A percentile compares a stretch with the other conserved stretches of the same genome.
Conservation (phyloP, 192 early-diverging fungal species). For the Dissophora globulifera region DNA sequence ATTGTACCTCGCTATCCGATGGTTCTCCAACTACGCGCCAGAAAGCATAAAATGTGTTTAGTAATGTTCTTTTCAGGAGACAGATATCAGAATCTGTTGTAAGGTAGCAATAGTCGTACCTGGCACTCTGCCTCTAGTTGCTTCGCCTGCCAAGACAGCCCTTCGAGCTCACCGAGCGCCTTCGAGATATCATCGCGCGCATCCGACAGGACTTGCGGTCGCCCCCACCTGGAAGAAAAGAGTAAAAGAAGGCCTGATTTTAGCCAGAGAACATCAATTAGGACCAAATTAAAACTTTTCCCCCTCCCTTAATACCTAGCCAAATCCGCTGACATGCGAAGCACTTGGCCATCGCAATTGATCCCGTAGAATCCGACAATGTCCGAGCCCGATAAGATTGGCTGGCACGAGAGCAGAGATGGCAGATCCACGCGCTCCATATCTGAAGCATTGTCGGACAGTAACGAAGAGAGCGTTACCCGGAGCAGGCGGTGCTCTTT, state of each 20-base stretch:
- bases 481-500: constrained; percentile 1
- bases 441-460: not conserved
- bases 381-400: not conserved
- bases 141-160: constrained; percentile 19
- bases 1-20: constrained; percentile 16
- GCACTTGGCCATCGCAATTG: constrained; percentile 13
- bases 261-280: not conserved
- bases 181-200: constrained; percentile 17
- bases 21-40: constrained; percentile 21
- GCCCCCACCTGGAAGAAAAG: not conserved
- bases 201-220: not conserved
- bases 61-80: no score
- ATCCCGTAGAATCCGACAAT: constrained; percentile 16
- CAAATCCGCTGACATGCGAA: constrained; percentile 13
- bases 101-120: no score
- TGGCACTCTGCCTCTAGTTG: constrained; percentile 18
- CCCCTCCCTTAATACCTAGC: not conserved
- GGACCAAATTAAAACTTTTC: not conserved
- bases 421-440: constrained; percentile 17
- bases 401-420: not conserved
- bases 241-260: no score
- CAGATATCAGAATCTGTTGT: no score
- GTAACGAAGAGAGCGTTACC: not conserved
- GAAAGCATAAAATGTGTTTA: not conserved
- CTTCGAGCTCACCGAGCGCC: constrained; percentile 17